phyloP scores from a whole-genome alignment of 768 basidiomycete species.

The Mycena pura region DNA sequence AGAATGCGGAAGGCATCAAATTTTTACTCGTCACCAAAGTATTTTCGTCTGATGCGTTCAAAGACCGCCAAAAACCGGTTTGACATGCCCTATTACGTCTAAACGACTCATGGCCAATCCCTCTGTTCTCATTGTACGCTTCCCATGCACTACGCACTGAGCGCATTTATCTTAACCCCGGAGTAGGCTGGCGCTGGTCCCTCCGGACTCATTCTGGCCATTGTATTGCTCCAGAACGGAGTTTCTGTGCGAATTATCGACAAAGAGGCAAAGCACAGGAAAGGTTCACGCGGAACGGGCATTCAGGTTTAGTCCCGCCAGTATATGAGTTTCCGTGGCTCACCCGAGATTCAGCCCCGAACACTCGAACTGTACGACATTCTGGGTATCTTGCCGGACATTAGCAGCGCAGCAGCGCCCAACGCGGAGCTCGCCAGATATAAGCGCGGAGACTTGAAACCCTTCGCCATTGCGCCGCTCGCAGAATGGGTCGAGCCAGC shows the following conservation, averaged over 20 bases:
- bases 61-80: no score
- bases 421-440: constrained; percentile 17
- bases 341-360: constrained; percentile 28
- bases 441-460: constrained; percentile 14
- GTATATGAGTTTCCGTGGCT: neutral
- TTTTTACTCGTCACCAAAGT: no score
- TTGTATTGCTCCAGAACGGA: constrained; percentile 36
- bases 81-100: no score
- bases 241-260: constrained; percentile 43
- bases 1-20: no score
- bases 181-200: constrained; percentile 28
- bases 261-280: constrained; percentile 26
- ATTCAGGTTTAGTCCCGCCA: constrained; percentile 26
- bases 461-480: neutral
- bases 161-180: no score
- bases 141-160: no score
- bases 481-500: constrained; percentile 17
- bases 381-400: constrained; percentile 29
- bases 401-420: constrained; percentile 2
- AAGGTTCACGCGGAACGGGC: constrained; percentile 34
- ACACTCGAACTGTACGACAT: constrained; percentile 33
- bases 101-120: no score
- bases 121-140: no score
- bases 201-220: constrained; percentile 38
- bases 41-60: no score